Percentiles rank a stretch among this genome's conserved stretches.
Evolutionary conservation across 768 basidiomycete species (phyloP).

Genomic region (Macrolepiota albuminosa): DNA sequence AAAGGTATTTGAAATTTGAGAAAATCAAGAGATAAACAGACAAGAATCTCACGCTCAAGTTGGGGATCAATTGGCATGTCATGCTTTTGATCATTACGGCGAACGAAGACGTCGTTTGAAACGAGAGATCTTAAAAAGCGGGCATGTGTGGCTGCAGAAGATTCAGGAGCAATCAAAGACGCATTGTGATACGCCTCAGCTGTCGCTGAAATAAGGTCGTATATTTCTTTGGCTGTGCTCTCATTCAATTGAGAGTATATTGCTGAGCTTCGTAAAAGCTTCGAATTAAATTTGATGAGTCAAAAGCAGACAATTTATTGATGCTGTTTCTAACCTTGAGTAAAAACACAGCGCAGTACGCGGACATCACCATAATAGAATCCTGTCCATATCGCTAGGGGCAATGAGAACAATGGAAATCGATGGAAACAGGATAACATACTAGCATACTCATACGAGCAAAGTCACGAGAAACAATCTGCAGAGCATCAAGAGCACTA

Average conservation of each 20-base stretch:
- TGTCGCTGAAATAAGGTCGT: conserved; percentile 59
- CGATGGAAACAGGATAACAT: conserved; percentile 18
- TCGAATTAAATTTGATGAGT: conserved; percentile 7
- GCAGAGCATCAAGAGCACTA: conserved; percentile 66
- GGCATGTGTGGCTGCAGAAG: conserved; percentile 70
- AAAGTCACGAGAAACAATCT: conserved; percentile 72
- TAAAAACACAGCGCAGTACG: conserved; percentile 78
- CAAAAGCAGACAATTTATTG: neutral
- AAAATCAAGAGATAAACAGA: neutral
- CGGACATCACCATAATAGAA: conserved; percentile 80
- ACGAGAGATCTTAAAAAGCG: conserved; percentile 74
- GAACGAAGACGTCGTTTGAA: conserved; percentile 54
- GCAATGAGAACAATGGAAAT: neutral
- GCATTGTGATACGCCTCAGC: conserved; percentile 79
- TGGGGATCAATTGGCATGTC: conserved; percentile 50
- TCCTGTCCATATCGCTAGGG: conserved; percentile 79
- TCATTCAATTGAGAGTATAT: conserved; percentile 54
- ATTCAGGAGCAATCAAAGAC: conserved; percentile 53
- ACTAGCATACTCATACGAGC: conserved; percentile 71
- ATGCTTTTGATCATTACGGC: conserved; percentile 35
- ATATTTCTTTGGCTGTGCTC: conserved; percentile 59
- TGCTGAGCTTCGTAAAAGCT: conserved; percentile 69
- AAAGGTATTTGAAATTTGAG: conserved; percentile 8
- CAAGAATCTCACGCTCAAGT: conserved; percentile 40
- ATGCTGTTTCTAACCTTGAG: conserved; percentile 47